These are phyloP conservation scores for Peterozyma xylosa DNA, from an alignment of 805 yeast genomes.

Conservation along the genomic window DNA sequence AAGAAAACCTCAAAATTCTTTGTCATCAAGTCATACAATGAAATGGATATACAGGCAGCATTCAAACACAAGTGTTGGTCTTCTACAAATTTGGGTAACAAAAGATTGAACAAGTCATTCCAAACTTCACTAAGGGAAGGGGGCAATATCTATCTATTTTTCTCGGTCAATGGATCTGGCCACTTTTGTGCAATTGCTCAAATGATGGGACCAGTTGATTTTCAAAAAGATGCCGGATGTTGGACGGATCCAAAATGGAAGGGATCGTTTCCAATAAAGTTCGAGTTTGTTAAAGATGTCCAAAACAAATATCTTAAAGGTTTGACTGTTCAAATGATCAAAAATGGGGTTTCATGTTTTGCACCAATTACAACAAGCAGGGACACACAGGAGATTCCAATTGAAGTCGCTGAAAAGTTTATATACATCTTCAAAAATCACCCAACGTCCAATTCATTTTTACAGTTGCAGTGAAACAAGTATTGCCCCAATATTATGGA, in stretches of 20 bases:
- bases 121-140: conserved; percentile 9
- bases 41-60: conserved; percentile 42
- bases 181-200: conserved; percentile 53
- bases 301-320: conserved; percentile 40
- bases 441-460: not conserved
- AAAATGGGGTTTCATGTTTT: conserved; percentile 18
- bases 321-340: conserved; percentile 36
- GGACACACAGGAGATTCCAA: conserved; percentile 54
- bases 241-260: conserved; percentile 48
- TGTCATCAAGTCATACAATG: conserved; percentile 47
- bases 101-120: conserved; percentile 39
- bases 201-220: conserved; percentile 34
- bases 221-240: conserved; percentile 28
- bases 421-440: conserved; percentile 30
- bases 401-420: conserved; percentile 37
- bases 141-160: conserved; percentile 38
- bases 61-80: conserved; percentile 48
- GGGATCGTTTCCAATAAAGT: conserved; percentile 44
- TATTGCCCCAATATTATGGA: too few relatives aligned
- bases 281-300: conserved; percentile 45
- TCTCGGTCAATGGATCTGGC: conserved; percentile 52
- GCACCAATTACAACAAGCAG: conserved; percentile 52
- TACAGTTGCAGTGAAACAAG: not conserved
- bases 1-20: conserved; percentile 18
- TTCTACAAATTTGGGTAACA: conserved; percentile 50